Evolutionary conservation across 1,284 basidiomycete species (phyloP).

Genomic region (Ganoderma sinense): DNA sequence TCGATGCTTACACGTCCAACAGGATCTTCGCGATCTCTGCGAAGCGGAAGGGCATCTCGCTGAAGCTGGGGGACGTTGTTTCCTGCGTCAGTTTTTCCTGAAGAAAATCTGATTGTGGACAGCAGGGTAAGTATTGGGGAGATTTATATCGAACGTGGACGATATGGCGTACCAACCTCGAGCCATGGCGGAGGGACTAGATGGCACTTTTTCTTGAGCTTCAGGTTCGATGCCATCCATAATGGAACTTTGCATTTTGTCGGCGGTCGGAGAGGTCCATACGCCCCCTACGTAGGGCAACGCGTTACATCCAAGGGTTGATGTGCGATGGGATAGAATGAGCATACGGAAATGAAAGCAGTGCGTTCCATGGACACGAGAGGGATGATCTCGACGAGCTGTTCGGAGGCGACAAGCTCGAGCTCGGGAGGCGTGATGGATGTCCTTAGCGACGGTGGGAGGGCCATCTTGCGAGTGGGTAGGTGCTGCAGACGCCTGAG

Average conservation of each 20-base stretch:
- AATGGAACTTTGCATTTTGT: constrained; percentile 85
- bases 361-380: constrained; percentile 89
- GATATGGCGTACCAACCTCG: constrained; percentile 70
- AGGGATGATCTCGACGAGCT: constrained; percentile 84
- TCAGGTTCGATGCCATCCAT: constrained; percentile 95
- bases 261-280: constrained; percentile 93
- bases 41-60: constrained; percentile 85
- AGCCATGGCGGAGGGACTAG: constrained; percentile 93
- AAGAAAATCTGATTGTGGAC: constrained; percentile 67
- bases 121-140: no score
- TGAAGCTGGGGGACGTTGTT: constrained; percentile 76
- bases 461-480: constrained; percentile 57
- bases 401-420: constrained; percentile 86
- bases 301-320: background rate
- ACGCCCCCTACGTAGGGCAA: constrained; percentile 70
- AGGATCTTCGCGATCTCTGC: constrained; percentile 90
- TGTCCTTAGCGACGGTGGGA: constrained; percentile 57
- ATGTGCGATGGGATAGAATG: background rate
- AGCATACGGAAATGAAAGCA: constrained; percentile 82
- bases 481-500: no score
- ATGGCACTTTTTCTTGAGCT: constrained; percentile 93
- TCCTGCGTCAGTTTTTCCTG: constrained; percentile 78
- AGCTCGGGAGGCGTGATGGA: constrained; percentile 83
- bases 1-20: constrained; percentile 83
- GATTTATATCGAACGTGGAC: no score